A percentile compares a stretch with the other conserved stretches of the same genome.
phyloP scores from a whole-genome alignment of 148 eudicot genomes.

The Camellia lanceoleosa region DNA sequence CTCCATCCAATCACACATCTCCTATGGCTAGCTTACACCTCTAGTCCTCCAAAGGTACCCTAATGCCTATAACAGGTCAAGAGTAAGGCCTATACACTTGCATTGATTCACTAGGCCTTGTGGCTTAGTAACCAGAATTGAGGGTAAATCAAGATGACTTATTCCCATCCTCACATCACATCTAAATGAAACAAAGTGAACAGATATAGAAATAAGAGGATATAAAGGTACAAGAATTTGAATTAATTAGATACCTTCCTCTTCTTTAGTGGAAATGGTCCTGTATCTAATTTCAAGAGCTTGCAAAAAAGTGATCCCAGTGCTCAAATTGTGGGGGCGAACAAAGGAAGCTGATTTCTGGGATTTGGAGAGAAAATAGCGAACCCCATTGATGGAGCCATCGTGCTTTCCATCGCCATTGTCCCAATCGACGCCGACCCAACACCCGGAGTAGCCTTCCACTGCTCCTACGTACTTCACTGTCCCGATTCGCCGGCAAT shows the following conservation, averaged over 20 bases:
- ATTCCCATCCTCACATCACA: not conserved
- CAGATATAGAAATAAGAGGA: too few relatives aligned
- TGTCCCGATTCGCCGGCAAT: slow-evolving; percentile 57
- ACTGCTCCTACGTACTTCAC: slow-evolving; percentile 72
- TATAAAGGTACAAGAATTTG: not conserved
- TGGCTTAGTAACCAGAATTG: too few relatives aligned
- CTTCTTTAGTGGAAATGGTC: slow-evolving; percentile 56
- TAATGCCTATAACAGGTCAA: too few relatives aligned
- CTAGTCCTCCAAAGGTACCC: too few relatives aligned
- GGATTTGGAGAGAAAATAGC: slow-evolving; percentile 55
- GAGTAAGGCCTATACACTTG: too few relatives aligned
- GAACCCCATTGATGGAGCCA: slow-evolving; percentile 68
- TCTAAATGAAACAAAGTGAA: not conserved
- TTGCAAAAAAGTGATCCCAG: slow-evolving; percentile 61
- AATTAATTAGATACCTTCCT: slow-evolving; percentile 45
- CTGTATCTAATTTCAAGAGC: slow-evolving; percentile 61
- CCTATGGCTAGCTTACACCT: too few relatives aligned
- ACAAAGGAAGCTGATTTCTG: slow-evolving; percentile 64
- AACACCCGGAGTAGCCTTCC: slow-evolving; percentile 60
- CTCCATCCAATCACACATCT: too few relatives aligned
- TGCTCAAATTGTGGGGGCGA: slow-evolving; percentile 50
- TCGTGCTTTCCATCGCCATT: slow-evolving; percentile 75
- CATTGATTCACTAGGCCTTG: too few relatives aligned
- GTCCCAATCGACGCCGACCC: slow-evolving; percentile 98
- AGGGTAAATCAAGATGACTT: too few relatives aligned